Evolutionary conservation across 2,329 filamentous ascomycete species (phyloP).

Genomic region (Aspergillus phoenicis): DNA sequence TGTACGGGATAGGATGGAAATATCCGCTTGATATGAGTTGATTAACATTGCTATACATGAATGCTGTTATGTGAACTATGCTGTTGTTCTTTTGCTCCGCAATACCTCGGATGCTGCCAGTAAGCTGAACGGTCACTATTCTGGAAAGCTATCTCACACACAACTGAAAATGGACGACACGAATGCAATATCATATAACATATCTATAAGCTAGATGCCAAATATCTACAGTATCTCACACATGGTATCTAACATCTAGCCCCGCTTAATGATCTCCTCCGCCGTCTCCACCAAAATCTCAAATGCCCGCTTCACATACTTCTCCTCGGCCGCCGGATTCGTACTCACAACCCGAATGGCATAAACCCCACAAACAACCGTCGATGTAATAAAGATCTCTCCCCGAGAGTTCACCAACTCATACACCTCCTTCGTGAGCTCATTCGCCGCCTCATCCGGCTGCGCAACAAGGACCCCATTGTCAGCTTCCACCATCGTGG

Average conservation of each 20-base stretch:
- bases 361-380: slow-evolving; percentile 71
- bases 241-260: neutral
- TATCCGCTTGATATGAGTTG: too few relatives aligned
- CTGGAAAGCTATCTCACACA: too few relatives aligned
- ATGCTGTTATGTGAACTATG: too few relatives aligned
- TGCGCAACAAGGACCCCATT: slow-evolving; percentile 18
- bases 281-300: slow-evolving; percentile 62
- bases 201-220: neutral
- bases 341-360: slow-evolving; percentile 81
- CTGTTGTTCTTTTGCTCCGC: too few relatives aligned
- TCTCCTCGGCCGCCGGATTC: slow-evolving; percentile 69
- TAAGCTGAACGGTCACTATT: too few relatives aligned
- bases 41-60: too few relatives aligned
- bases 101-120: too few relatives aligned
- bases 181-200: neutral
- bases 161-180: too few relatives aligned
- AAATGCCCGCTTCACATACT: slow-evolving; percentile 73
- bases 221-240: neutral
- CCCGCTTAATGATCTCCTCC: slow-evolving; percentile 17
- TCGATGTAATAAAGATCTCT: slow-evolving; percentile 80
- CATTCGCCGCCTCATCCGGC: slow-evolving; percentile 62
- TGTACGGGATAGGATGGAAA: too few relatives aligned
- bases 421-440: slow-evolving; percentile 72
- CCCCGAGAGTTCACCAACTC: slow-evolving; percentile 72
- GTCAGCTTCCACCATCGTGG: slow-evolving; percentile 1